Evolutionary conservation across 495 filamentous ascomycete genomes (phyloP), one percentile per base, ranked within the genome.

Genomic region (Talaromyces nanjingensis): DNA sequence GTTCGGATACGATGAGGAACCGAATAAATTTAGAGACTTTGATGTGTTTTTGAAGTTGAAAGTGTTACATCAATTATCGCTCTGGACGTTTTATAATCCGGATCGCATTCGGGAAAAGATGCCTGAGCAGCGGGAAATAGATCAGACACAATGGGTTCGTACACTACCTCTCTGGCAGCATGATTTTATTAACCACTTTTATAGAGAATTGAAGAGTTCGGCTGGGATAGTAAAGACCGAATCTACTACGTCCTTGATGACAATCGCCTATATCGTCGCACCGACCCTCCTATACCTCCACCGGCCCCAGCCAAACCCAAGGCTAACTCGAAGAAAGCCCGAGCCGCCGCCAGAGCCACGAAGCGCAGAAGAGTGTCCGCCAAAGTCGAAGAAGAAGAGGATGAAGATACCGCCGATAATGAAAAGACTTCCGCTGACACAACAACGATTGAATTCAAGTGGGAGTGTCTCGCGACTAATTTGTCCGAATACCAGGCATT

Each of bases 171-270:
- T 29, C 39, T 24, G 20, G 1, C 1, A 16, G 2, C 47, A 24
- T 52, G 5, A 8, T 60, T 60, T 49, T 2, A 54, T 31, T 34
- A 4, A 37, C 12, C 53, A 56, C 53, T 18, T 5, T 7, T 29
- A 56, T 59, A 97, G 93, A 89, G 94, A 68, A 91, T 98, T 63
- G 93, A 98, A 67, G 89, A 93, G 22, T 84, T 91, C 64, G 94
- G 94, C 9, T 96, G 88, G 82, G 94, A 98, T 74, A 78, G 81
- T 20, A 78, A 96, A 53, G 91, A 91, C 65, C 89, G 91, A 24
- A 86, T 82, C 20, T 96, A 97, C 73, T 94, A 90, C 68, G 88
- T 97, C 12, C 83, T 98, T 6, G 93, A 98, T 65, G 94, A 98
- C 77, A 94, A 96, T 66, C 85, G 93, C 56, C 79, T 98, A 29